Conservation (phyloP, 108 stramenopile species). For the Pseudonitzschia pungens region DNA sequence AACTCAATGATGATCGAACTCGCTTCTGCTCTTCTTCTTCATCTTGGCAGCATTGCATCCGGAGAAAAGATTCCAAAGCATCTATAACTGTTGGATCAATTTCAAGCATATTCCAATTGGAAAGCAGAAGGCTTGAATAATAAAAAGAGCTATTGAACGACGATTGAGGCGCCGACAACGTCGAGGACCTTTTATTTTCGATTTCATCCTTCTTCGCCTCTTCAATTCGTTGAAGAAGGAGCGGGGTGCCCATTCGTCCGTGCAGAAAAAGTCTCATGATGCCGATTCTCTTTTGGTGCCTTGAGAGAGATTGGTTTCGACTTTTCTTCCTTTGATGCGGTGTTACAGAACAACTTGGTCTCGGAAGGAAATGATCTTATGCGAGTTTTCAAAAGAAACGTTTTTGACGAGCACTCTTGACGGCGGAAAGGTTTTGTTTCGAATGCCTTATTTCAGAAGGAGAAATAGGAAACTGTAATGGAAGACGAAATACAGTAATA, state of each 20-base stretch:
- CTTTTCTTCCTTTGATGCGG: background rate
- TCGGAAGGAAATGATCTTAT: too few species aligned
- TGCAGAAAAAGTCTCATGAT: slow-evolving; percentile 18
- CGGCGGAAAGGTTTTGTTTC: too few species aligned
- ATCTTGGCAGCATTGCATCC: background rate
- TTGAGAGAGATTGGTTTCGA: background rate
- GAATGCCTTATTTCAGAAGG: too few species aligned
- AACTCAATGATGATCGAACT: background rate
- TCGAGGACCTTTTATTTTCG: background rate
- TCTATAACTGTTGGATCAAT: background rate
- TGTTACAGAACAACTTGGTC: too few species aligned
- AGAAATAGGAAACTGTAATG: too few species aligned
- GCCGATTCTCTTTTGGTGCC: background rate
- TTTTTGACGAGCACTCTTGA: too few species aligned
- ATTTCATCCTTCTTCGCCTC: background rate
- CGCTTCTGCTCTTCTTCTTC: background rate
- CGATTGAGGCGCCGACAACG: background rate
- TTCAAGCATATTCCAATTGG: slow-evolving; percentile 15
- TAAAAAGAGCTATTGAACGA: background rate
- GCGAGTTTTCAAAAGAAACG: too few species aligned
- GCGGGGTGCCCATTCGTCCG: background rate
- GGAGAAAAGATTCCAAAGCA: slow-evolving; percentile 2
- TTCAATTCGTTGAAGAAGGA: background rate
- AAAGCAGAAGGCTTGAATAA: slow-evolving; percentile 7
- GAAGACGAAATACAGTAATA: too few species aligned